Percentiles rank a stretch among this genome's conserved stretches.
Evolutionary conservation across 345 rosid species (phyloP).

Genomic region (Physaria fendleri): DNA sequence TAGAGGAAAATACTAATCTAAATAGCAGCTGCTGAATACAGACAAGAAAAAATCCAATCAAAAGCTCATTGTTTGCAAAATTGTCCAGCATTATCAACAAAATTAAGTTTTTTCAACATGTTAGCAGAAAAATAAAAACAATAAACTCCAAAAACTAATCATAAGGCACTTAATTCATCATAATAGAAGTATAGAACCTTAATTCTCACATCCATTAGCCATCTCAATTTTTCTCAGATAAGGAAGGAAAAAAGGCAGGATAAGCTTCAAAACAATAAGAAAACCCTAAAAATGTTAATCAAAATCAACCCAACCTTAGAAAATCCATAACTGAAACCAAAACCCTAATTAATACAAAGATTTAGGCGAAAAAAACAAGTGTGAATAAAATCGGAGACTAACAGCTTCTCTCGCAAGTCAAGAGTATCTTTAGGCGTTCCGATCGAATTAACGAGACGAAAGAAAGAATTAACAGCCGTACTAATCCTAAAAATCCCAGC

Average conservation of each 20-base stretch:
- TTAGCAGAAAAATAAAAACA: neutral
- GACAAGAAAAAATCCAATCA: neutral
- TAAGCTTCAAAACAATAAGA: neutral
- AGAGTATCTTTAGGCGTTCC: conserved; percentile 73
- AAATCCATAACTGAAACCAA: neutral
- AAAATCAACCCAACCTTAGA: neutral
- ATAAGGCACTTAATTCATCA: neutral
- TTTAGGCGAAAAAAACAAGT: neutral
- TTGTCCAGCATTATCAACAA: neutral
- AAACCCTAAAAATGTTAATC: neutral
- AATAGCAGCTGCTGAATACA: neutral
- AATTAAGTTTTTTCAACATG: neutral
- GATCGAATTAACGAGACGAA: conserved; percentile 65
- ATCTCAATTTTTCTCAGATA: neutral
- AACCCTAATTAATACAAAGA: neutral
- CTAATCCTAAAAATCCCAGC: conserved; percentile 66
- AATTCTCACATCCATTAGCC: neutral
- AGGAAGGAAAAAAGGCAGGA: neutral
- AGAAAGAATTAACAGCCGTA: conserved; percentile 58
- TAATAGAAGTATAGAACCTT: neutral
- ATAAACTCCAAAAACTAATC: neutral
- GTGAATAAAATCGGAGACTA: neutral
- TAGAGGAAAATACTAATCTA: neutral
- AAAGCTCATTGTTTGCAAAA: neutral
- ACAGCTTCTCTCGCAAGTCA: conserved; percentile 62